Percentiles rank a stretch among this genome's conserved stretches.
Evolutionary conservation across 2,329 filamentous ascomycete genomes (phyloP).

Genomic region (Fusarium chaquense): DNA sequence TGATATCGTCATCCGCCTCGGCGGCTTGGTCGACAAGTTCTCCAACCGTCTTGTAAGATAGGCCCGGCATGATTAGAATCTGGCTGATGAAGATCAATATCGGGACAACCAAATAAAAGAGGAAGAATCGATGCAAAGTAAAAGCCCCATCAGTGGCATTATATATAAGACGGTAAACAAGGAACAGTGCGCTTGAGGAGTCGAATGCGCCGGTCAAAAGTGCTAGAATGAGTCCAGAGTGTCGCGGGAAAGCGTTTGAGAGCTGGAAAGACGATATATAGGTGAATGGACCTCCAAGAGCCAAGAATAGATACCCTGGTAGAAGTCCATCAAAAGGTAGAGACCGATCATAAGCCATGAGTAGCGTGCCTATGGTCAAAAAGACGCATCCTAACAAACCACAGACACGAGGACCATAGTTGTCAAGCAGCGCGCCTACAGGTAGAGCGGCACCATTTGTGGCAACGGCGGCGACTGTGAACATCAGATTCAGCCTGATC

Average conservation of each 20-base stretch:
- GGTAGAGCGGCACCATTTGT: conserved; percentile 90
- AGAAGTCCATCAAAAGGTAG: conserved; percentile 78
- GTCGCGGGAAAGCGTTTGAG: conserved; percentile 82
- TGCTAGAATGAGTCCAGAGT: conserved; percentile 83
- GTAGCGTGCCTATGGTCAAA: conserved; percentile 75
- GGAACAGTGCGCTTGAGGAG: conserved; percentile 81
- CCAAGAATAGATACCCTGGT: conserved; percentile 79
- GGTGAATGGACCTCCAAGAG: conserved; percentile 82
- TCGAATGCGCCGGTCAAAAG: conserved; percentile 86
- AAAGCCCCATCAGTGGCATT: conserved; percentile 68
- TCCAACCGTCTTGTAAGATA: conserved; percentile 86
- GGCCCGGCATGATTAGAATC: conserved; percentile 76
- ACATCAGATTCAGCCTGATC: conserved; percentile 86
- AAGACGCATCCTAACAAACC: conserved; percentile 76
- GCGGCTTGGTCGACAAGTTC: conserved; percentile 83
- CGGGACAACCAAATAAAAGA: conserved; percentile 78
- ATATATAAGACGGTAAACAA: conserved; percentile 79
- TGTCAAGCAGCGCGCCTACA: conserved; percentile 86
- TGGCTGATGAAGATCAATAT: conserved; percentile 74
- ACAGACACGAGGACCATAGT: conserved; percentile 81
- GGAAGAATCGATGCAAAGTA: conserved; percentile 76
- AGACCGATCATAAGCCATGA: conserved; percentile 75
- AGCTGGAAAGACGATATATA: conserved; percentile 88
- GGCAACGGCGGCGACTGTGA: conserved; percentile 87
- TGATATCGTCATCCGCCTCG: conserved; percentile 54